Conservation (phyloP, 1,284 basidiomycete genomes). For the Ceratobasidium papillatum region DNA sequence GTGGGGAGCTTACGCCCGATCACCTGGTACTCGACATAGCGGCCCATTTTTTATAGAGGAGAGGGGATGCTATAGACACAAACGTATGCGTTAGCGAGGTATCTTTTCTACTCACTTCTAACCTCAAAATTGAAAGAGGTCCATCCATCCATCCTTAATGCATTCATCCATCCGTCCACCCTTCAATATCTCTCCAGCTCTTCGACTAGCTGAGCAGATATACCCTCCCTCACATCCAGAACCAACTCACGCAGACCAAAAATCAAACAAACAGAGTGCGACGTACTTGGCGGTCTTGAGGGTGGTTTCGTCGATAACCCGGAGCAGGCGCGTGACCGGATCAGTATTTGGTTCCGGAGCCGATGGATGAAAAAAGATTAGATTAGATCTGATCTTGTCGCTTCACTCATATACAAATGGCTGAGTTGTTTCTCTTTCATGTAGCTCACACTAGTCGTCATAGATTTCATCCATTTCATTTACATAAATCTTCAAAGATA, state of each 20-base stretch:
- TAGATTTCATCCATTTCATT: no score
- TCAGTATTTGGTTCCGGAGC: conserved; percentile 12
- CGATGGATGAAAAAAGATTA: conserved; percentile 22
- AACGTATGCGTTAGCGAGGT: neutral
- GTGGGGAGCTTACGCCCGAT: conserved; percentile 98
- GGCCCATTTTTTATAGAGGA: conserved; percentile 52
- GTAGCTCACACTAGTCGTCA: no score
- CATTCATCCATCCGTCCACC: neutral
- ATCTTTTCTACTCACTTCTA: neutral
- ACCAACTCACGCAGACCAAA: conserved; percentile 13
- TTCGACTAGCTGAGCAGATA: no score
- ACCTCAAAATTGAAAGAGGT: neutral
- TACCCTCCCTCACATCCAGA: neutral
- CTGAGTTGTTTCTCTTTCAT: no score
- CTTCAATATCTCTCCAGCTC: no score
- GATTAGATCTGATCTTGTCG: neutral
- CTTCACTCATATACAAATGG: no score
- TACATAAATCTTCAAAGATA: no score
- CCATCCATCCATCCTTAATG: conserved; percentile 9
- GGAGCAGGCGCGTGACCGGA: conserved; percentile 28
- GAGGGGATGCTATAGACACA: neutral
- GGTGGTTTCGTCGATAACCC: conserved; percentile 41
- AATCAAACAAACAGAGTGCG: conserved; percentile 14
- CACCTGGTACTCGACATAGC: conserved; percentile 89
- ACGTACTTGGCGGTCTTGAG: conserved; percentile 41